These are phyloP conservation scores for Pythium phragmitis DNA, from an alignment of 352 stramenopile species.

Conservation along the genomic window DNA sequence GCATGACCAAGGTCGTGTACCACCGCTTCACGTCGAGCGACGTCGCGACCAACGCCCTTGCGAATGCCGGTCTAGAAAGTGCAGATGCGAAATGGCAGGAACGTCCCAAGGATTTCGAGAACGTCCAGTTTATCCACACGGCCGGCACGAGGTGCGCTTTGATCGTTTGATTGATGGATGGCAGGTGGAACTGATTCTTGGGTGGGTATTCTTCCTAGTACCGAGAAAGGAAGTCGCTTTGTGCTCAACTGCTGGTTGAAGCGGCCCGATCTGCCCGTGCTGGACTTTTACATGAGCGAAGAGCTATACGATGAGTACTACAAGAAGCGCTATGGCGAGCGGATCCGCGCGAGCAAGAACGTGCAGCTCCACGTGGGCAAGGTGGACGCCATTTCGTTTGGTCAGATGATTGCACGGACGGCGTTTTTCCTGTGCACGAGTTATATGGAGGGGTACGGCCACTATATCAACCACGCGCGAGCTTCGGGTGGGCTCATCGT, in stretches of 20 bases:
- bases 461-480: conserved; percentile 73
- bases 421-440: conserved; percentile 66
- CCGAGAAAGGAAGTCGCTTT: conserved; percentile 48
- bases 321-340: conserved; percentile 4
- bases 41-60: conserved; percentile 27
- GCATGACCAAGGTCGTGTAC: conserved; percentile 47
- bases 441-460: conserved; percentile 56
- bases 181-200: not conserved
- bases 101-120: conserved; percentile 35
- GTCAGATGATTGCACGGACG: conserved; percentile 48
- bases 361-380: conserved; percentile 43
- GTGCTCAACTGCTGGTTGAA: conserved; percentile 59
- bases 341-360: conserved; percentile 20
- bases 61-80: not conserved
- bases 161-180: not conserved
- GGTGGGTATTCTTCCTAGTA: conserved; percentile 14
- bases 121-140: conserved; percentile 49
- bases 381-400: conserved; percentile 40
- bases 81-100: not conserved
- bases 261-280: conserved; percentile 44
- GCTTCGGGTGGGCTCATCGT: conserved; percentile 46
- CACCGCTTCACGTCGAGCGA: conserved; percentile 60
- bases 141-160: conserved; percentile 22
- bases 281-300: conserved; percentile 54
- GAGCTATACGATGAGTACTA: conserved; percentile 29